Conservation (phyloP, 257 asterid genomes). For the Linderniella brevidens region DNA sequence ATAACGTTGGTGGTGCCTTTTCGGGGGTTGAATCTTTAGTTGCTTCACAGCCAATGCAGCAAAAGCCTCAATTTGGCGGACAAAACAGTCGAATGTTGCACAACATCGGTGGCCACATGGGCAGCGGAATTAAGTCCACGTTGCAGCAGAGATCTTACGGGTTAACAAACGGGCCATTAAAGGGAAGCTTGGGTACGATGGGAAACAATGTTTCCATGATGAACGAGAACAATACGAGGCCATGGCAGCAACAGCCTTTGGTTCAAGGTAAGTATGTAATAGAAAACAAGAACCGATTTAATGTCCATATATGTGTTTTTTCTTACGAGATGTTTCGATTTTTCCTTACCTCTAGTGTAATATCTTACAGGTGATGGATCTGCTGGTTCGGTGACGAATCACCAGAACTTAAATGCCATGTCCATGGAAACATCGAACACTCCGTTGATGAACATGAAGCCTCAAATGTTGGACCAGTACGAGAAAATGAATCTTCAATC, state of each 20-base stretch:
- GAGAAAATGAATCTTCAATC: no score
- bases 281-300: neutral
- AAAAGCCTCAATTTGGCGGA: slow-evolving; percentile 61
- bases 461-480: no score
- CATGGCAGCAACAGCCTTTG: slow-evolving; percentile 37
- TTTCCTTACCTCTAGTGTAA: slow-evolving; percentile 11
- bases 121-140: slow-evolving; percentile 63
- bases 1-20: slow-evolving; percentile 21
- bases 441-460: slow-evolving; percentile 19
- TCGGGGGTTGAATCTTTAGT: slow-evolving; percentile 14
- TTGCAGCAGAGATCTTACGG: slow-evolving; percentile 69
- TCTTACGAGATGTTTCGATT: slow-evolving; percentile 4
- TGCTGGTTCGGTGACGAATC: slow-evolving; percentile 30
- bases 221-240: slow-evolving; percentile 47
- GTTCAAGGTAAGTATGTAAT: slow-evolving; percentile 30
- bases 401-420: slow-evolving; percentile 31
- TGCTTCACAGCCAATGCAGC: slow-evolving; percentile 61
- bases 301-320: neutral
- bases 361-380: slow-evolving; percentile 63
- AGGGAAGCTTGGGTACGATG: slow-evolving; percentile 57
- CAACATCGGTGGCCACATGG: slow-evolving; percentile 70
- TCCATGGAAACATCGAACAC: slow-evolving; percentile 36
- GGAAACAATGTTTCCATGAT: slow-evolving; percentile 32
- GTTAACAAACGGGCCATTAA: slow-evolving; percentile 37
- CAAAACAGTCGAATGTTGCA: slow-evolving; percentile 77